Evolutionary conservation across 1,284 basidiomycete genomes (phyloP).

Genomic region (Leccinum laetum): DNA sequence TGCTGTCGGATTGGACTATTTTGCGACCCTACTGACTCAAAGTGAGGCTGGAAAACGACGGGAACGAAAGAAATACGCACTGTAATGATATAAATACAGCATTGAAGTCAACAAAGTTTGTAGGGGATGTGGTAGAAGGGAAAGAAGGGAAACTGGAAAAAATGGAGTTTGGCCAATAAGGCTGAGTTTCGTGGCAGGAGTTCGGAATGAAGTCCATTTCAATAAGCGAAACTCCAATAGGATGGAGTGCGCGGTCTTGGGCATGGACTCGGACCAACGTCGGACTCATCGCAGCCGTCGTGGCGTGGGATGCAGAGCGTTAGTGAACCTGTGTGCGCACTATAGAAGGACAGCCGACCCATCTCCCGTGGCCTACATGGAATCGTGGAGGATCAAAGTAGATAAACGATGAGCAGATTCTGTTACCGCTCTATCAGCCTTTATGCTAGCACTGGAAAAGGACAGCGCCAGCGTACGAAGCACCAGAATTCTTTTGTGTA

Average conservation of each 20-base stretch:
- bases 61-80: slow-evolving; percentile 46
- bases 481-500: neutral
- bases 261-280: too few species aligned
- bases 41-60: slow-evolving; percentile 14
- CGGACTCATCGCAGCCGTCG: too few species aligned
- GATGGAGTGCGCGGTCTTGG: too few species aligned
- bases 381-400: neutral
- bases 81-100: slow-evolving; percentile 73
- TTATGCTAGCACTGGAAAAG: too few species aligned
- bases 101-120: slow-evolving; percentile 86
- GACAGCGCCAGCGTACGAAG: too few species aligned
- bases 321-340: neutral
- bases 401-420: neutral
- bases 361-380: neutral
- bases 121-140: slow-evolving; percentile 69
- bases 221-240: too few species aligned
- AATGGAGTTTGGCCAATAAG: too few species aligned
- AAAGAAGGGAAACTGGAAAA: slow-evolving; percentile 61
- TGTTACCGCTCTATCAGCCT: neutral
- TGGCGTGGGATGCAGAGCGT: too few species aligned
- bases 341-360: neutral
- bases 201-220: too few species aligned
- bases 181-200: too few species aligned
- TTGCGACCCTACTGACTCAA: slow-evolving; percentile 52
- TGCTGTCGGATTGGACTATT: slow-evolving; percentile 65